Conservation (phyloP, 2,329 filamentous ascomycete species). For the Botryotinia narcissicola region DNA sequence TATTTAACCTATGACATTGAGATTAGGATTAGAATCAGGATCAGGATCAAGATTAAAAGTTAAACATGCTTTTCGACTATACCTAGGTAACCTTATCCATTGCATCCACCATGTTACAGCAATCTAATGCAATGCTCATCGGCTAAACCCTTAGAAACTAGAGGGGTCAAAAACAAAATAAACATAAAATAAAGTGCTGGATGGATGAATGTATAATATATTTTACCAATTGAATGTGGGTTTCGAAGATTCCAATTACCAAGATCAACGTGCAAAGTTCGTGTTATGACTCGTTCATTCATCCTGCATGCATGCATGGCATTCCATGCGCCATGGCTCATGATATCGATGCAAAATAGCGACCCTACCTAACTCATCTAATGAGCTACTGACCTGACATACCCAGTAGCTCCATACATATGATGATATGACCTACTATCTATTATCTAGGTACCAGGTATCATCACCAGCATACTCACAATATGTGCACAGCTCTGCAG, state of each 20-base stretch:
- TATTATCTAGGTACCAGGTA: neutral
- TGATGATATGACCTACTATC: neutral
- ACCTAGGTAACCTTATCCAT: neutral
- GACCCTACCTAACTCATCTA: neutral
- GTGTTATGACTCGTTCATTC: slow-evolving; percentile 16
- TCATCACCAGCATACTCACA: neutral
- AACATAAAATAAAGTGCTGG: neutral
- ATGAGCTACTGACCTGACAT: neutral
- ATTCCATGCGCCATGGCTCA: neutral
- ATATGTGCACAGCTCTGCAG: neutral
- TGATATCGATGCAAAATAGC: slow-evolving; percentile 1
- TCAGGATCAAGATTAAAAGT: neutral
- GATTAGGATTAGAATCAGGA: neutral
- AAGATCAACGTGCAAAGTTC: slow-evolving; percentile 16
- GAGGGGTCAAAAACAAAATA: neutral
- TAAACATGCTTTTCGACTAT: neutral
- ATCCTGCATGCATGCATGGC: slow-evolving; percentile 1
- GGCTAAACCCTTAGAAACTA: slow-evolving; percentile 11
- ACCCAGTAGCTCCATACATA: neutral
- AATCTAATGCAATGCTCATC: slow-evolving; percentile 1
- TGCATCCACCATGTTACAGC: slow-evolving; percentile 1
- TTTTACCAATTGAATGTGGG: neutral
- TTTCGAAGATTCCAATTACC: slow-evolving; percentile 4
- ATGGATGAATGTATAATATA: neutral
- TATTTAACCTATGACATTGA: neutral